A percentile compares a stretch with the other conserved stretches of the same genome.
Evolutionary conservation across 768 basidiomycete genomes (phyloP).

Genomic region (Ramaria rubella): DNA sequence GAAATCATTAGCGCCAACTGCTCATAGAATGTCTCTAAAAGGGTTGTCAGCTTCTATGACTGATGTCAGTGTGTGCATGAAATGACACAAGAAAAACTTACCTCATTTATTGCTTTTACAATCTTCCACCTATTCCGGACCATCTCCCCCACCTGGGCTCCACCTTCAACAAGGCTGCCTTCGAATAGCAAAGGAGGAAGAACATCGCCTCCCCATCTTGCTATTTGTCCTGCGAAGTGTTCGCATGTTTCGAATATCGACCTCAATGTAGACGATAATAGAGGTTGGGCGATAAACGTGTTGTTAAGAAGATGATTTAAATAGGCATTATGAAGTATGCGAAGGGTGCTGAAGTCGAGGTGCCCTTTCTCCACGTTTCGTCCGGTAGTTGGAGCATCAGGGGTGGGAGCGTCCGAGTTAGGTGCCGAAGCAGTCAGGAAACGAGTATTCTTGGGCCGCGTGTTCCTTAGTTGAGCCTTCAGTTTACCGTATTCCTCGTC

Average conservation of each 20-base stretch:
- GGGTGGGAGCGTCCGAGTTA: background rate
- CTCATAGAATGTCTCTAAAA: slow-evolving; percentile 74
- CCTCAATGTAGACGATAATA: slow-evolving; percentile 55
- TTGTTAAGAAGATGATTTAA: slow-evolving; percentile 74
- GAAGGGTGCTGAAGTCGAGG: slow-evolving; percentile 82
- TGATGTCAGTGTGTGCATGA: background rate
- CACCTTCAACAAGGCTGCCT: slow-evolving; percentile 55
- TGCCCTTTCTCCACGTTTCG: slow-evolving; percentile 26
- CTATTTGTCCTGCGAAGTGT: slow-evolving; percentile 79
- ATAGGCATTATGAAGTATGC: slow-evolving; percentile 74
- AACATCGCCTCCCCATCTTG: slow-evolving; percentile 89
- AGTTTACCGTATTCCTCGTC: slow-evolving; percentile 75
- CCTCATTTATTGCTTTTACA: slow-evolving; percentile 76
- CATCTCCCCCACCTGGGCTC: slow-evolving; percentile 60
- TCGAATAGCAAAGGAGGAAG: slow-evolving; percentile 79
- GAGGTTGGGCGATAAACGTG: slow-evolving; percentile 64
- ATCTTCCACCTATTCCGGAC: slow-evolving; percentile 62
- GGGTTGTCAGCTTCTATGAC: slow-evolving; percentile 55
- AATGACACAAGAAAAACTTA: slow-evolving; percentile 26
- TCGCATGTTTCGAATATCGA: slow-evolving; percentile 80
- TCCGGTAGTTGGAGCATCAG: too few species aligned
- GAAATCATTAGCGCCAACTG: slow-evolving; percentile 70
- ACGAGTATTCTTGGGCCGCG: background rate
- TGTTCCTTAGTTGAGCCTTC: slow-evolving; percentile 44
- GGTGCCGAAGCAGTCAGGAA: background rate